Conservation (phyloP, 1,139 yeast genomes). For the Zygosaccharomyces pseudobailii region DNA sequence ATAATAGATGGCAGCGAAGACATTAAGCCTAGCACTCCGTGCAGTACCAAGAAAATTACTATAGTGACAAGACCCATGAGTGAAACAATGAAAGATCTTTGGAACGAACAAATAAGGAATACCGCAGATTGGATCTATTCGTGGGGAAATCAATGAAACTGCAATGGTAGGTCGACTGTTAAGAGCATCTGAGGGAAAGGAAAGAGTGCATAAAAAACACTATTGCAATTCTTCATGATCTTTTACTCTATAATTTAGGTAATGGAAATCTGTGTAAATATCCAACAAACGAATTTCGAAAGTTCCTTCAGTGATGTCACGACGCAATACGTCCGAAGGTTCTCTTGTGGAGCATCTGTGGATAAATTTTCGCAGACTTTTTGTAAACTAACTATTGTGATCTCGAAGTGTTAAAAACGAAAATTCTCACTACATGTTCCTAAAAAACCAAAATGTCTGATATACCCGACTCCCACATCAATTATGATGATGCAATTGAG, state of each 20-base stretch:
- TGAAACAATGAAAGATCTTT: slow-evolving; percentile 31
- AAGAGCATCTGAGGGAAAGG: neutral
- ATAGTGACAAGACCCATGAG: slow-evolving; percentile 19
- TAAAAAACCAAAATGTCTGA: neutral
- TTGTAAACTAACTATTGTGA: neutral
- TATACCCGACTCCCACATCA: slow-evolving; percentile 54
- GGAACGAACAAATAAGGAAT: slow-evolving; percentile 31
- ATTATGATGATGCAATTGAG: slow-evolving; percentile 73
- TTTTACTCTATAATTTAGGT: no score
- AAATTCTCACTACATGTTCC: neutral
- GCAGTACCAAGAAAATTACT: slow-evolving; percentile 11
- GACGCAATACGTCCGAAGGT: no score
- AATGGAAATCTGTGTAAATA: neutral
- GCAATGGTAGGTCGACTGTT: neutral
- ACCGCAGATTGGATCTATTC: slow-evolving; percentile 30
- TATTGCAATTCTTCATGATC: no score
- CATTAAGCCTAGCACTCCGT: slow-evolving; percentile 11
- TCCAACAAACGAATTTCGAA: neutral
- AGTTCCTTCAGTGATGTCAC: neutral
- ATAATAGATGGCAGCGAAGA: slow-evolving; percentile 24
- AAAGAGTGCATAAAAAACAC: no score
- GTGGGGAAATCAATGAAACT: slow-evolving; percentile 17
- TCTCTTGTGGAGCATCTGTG: no score
- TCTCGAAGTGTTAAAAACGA: neutral
- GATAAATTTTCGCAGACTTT: neutral